These are phyloP conservation scores for Rhizopogon roseolus DNA, from an alignment of 768 basidiomycete species.

Conservation along the genomic window DNA sequence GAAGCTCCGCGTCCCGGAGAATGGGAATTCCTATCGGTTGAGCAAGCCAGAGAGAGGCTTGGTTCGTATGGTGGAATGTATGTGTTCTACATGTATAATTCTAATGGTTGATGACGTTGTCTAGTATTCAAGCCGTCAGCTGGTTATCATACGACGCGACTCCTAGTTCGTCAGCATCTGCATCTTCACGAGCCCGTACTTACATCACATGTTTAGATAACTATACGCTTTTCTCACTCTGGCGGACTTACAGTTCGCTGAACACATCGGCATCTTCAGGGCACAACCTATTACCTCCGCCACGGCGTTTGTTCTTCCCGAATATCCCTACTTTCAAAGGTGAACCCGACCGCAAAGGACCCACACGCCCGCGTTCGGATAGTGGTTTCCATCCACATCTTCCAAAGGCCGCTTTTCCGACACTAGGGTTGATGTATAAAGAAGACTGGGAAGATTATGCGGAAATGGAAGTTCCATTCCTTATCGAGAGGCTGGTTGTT, in stretches of 20 bases:
- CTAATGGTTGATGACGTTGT: background rate
- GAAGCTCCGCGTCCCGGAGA: slow-evolving; percentile 43
- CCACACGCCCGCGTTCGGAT: slow-evolving; percentile 41
- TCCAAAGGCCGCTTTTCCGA: slow-evolving; percentile 72
- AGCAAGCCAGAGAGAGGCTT: slow-evolving; percentile 42
- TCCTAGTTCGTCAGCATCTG: slow-evolving; percentile 38
- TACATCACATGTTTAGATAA: slow-evolving; percentile 37
- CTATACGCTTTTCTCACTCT: slow-evolving; percentile 70
- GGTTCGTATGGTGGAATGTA: slow-evolving; percentile 54
- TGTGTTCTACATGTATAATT: slow-evolving; percentile 17
- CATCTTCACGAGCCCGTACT: background rate
- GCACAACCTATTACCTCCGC: slow-evolving; percentile 55
- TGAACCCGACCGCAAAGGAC: background rate
- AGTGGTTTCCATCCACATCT: slow-evolving; percentile 70
- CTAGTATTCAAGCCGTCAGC: slow-evolving; percentile 62
- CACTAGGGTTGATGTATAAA: slow-evolving; percentile 57
- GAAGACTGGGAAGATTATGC: slow-evolving; percentile 79
- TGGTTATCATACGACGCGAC: slow-evolving; percentile 56
- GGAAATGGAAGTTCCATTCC: slow-evolving; percentile 60
- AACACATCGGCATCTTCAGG: slow-evolving; percentile 37
- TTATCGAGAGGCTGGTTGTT: slow-evolving; percentile 73
- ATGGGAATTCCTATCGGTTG: slow-evolving; percentile 56
- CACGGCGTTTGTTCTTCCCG: slow-evolving; percentile 73
- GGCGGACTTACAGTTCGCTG: slow-evolving; percentile 69
- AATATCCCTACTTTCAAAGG: slow-evolving; percentile 59